Base-by-base conservation (phyloP, 495 filamentous ascomycete species). In the Talaromyces adpressus region DNA sequence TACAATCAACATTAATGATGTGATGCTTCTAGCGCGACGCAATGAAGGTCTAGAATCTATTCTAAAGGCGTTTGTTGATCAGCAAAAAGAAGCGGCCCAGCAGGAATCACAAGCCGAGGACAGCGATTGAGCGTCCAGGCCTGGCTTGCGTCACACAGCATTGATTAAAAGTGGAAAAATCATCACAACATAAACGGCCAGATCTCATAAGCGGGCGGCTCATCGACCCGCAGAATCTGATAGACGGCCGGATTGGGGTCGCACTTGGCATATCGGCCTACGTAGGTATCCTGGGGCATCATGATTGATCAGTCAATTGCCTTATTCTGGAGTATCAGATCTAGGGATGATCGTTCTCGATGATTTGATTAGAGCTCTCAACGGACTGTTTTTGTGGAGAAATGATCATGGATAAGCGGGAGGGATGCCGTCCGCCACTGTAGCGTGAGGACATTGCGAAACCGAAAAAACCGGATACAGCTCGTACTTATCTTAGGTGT, bases 1-100 rank as follows among this genome's bases (percentile, higher is more conserved):
- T 12, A 92, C 87, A 0, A 82, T 98, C 65, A 89, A 87, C 22
- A 87, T 88, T 0, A 88, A 91, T 34, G 94, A 98, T 70, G 94
- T 97, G 41, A 78, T 98, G 68, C 80, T 98, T 20, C 84, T 98
- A 16, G 84, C 90, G 34, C 80, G 94, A 58, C 83, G 94, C 59
- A 98, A 97, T 68, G 88, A 92, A 34, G 93, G 89, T 5, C 75
- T 98, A 29, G 85, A 88, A 62, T 79, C 77, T n/a, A 83, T 94
- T 20, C 80, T 95, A 64, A 84, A 81, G 65, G 83, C 84, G 39
- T 87, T 84, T 66, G 73, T 91, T 8, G 88, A 90, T 56, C 79
- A 82, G 63, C 80, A 84, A 27, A 62, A 62, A 30, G 60, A 64
- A 75, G 68, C 23, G 63, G 70, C 16, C 66, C 66, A 27, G 66